phyloP scores from a whole-genome alignment of 2,329 filamentous ascomycete species.

The Phoma sp. region DNA sequence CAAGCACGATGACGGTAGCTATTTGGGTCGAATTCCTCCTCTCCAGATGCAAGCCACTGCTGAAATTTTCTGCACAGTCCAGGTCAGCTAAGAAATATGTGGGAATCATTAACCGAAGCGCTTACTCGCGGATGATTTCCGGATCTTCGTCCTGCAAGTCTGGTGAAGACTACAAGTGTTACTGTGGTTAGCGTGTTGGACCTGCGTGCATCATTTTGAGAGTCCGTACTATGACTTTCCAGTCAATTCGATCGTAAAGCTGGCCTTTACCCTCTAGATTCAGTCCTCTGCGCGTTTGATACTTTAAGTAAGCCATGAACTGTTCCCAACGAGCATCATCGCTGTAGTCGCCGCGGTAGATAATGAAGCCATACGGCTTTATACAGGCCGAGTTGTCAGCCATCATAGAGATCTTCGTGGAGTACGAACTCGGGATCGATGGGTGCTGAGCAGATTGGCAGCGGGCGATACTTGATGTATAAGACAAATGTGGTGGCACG shows the following conservation, averaged over 20 bases:
- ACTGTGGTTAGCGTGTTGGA: neutral
- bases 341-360: neutral
- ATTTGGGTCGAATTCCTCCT: neutral
- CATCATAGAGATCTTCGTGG: neutral
- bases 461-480: too few relatives aligned
- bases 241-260: slow-evolving; percentile 9
- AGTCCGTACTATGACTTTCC: slow-evolving; percentile 9
- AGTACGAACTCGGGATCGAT: neutral
- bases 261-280: neutral
- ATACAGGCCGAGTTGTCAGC: neutral
- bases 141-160: neutral
- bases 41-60: slow-evolving; percentile 2
- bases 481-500: neutral
- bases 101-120: too few relatives aligned
- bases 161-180: neutral
- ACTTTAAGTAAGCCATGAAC: slow-evolving; percentile 11
- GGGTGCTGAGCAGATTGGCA: neutral
- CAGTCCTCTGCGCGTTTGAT: slow-evolving; percentile 1
- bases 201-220: neutral
- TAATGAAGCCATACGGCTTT: slow-evolving; percentile 10
- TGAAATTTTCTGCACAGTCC: neutral
- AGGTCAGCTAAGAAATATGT: neutral
- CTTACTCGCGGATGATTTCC: neutral
- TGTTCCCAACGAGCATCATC: neutral
- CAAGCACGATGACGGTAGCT: slow-evolving; percentile 1